Evolutionary conservation across 768 basidiomycete genomes (phyloP).

Genomic region (Daedalea quercina): DNA sequence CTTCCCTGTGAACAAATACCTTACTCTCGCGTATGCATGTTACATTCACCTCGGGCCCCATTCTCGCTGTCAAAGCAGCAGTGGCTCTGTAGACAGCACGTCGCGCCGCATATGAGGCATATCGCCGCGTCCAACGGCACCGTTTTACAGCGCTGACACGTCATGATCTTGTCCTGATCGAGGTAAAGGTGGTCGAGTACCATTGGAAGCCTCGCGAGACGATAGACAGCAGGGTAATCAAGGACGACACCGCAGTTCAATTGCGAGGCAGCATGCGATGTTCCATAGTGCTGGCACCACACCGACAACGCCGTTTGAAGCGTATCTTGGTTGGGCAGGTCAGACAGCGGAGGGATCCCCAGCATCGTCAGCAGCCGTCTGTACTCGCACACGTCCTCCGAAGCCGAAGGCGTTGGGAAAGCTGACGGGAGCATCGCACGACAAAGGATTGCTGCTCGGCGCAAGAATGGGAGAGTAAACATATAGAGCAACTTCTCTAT

Average conservation of each 20-base stretch:
- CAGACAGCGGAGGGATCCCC: constrained; percentile 72
- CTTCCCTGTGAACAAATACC: neutral
- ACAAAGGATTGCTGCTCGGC: constrained; percentile 79
- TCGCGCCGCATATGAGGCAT: constrained; percentile 84
- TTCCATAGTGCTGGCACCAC: constrained; percentile 87
- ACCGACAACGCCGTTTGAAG: constrained; percentile 84
- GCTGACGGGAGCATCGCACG: constrained; percentile 63
- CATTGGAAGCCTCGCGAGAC: constrained; percentile 72
- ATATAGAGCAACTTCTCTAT: constrained; percentile 83
- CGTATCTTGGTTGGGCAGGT: constrained; percentile 77
- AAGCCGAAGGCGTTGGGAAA: constrained; percentile 45
- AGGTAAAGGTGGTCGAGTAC: constrained; percentile 81
- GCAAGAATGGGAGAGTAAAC: constrained; percentile 88
- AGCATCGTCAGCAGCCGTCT: constrained; percentile 67
- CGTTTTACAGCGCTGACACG: constrained; percentile 70
- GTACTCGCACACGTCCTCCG: constrained; percentile 61
- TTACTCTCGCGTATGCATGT: constrained; percentile 90
- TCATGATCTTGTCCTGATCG: constrained; percentile 64
- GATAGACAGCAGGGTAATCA: constrained; percentile 81
- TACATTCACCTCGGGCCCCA: constrained; percentile 79
- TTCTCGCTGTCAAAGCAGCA: constrained; percentile 79
- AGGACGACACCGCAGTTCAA: constrained; percentile 73
- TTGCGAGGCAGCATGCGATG: constrained; percentile 72
- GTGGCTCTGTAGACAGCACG: constrained; percentile 85
- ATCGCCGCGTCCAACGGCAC: constrained; percentile 84